Conservation (phyloP, 495 filamentous ascomycete species). For the Terfezia boudieri region DNA sequence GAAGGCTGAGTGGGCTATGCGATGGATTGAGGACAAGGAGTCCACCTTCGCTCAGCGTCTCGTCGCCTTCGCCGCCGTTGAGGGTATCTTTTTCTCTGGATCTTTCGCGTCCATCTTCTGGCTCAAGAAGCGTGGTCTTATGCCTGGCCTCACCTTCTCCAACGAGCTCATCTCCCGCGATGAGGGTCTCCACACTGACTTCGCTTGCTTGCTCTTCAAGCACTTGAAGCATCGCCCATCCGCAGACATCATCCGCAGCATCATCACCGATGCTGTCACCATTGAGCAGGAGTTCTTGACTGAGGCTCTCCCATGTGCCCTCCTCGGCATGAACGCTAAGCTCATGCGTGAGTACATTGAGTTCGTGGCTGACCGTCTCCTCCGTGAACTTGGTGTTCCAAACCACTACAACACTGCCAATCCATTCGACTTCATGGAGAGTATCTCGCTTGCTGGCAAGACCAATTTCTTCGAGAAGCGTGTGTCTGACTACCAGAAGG, state of each 20-base stretch:
- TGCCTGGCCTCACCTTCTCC: conserved; percentile 96
- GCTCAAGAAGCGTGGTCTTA: conserved; percentile 98
- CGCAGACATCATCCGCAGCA: conserved; percentile 54
- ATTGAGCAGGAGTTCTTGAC: conserved; percentile 98
- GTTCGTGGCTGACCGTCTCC: conserved; percentile 90
- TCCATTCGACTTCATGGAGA: conserved; percentile 99
- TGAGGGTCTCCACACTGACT: conserved; percentile 98
- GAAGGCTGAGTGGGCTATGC: conserved; percentile 95
- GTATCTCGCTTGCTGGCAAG: conserved; percentile 94
- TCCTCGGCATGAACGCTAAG: conserved; percentile 91
- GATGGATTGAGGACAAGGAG: conserved; percentile 78
- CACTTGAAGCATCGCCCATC: conserved; percentile 79
- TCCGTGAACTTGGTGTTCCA: conserved; percentile 74
- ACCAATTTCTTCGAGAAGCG: conserved; percentile 99
- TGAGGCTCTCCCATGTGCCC: conserved; percentile 71
- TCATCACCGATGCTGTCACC: conserved; percentile 79
- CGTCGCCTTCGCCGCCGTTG: conserved; percentile 90
- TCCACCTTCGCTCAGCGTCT: conserved; percentile 91
- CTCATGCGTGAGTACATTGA: conserved; percentile 99
- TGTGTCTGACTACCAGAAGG: conserved; percentile 98
- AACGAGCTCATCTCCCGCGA: conserved; percentile 99
- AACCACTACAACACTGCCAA: conserved; percentile 85
- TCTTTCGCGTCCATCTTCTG: conserved; percentile 99
- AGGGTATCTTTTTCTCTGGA: conserved; percentile 98
- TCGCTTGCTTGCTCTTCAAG: conserved; percentile 88